phyloP scores from a whole-genome alignment of 352 stramenopile genomes.

The Pythium guiyangense region DNA sequence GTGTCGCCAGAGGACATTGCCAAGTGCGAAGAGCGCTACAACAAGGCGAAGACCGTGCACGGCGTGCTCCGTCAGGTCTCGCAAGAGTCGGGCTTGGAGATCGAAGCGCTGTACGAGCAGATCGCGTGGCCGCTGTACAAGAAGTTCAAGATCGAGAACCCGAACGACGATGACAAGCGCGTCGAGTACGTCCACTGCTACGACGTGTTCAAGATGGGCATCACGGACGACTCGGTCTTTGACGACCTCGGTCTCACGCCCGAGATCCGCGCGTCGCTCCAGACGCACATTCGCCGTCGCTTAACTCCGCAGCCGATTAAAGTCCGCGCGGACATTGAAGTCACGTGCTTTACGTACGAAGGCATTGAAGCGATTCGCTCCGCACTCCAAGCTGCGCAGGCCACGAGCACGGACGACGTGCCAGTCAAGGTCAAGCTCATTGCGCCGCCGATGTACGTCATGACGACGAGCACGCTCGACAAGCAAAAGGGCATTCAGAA shows the following conservation, averaged over 20 bases:
- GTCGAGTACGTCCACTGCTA: constrained; percentile 96
- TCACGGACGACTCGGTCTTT: constrained; percentile 88
- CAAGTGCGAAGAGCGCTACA: constrained; percentile 99
- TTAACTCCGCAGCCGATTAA: constrained; percentile 99
- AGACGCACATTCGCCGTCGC: constrained; percentile 95
- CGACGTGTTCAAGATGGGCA: constrained; percentile 99
- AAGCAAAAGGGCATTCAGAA: constrained; percentile 97
- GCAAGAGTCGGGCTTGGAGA: constrained; percentile 66
- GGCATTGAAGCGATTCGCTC: constrained; percentile 98
- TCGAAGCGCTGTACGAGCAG: constrained; percentile 83
- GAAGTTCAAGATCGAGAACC: constrained; percentile 91
- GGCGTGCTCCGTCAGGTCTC: constrained; percentile 88
- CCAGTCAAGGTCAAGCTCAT: constrained; percentile 99
- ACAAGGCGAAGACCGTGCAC: constrained; percentile 99
- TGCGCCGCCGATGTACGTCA: constrained; percentile 98
- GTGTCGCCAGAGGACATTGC: constrained; percentile 99
- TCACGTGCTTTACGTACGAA: constrained; percentile 99
- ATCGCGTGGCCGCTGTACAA: constrained; percentile 99
- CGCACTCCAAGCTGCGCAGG: constrained; percentile 91
- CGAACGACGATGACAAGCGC: constrained; percentile 77
- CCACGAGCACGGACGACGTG: constrained; percentile 84
- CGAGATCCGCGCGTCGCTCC: constrained; percentile 88
- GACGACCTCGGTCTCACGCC: constrained; percentile 88
- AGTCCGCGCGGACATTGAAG: constrained; percentile 98
- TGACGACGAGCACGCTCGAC: constrained; percentile 98